Conservation (phyloP, 176 grass and related monocot genomes). For the Lolium multiflorum region DNA sequence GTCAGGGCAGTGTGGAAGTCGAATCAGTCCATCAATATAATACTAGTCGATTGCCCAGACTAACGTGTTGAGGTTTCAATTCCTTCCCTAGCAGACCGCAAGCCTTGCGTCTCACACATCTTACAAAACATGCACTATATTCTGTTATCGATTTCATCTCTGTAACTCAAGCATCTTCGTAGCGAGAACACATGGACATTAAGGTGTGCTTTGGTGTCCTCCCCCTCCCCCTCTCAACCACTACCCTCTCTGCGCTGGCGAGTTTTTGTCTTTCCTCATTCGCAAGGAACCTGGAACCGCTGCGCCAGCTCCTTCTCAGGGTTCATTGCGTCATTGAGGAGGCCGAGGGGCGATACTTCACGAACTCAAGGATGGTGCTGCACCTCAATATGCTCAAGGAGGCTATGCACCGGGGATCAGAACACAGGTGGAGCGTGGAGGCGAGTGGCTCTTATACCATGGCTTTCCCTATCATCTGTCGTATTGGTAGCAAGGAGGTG, state of each 20-base stretch:
- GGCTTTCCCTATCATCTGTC: neutral
- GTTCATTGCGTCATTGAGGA: neutral
- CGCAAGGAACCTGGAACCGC: neutral
- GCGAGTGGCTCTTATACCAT: neutral
- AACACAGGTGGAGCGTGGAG: neutral
- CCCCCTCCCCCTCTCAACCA: too few relatives aligned
- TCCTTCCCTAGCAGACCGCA: neutral
- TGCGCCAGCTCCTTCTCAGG: constrained; percentile 19
- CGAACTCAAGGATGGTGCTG: neutral
- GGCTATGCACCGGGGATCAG: neutral
- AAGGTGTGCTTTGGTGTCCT: too few relatives aligned
- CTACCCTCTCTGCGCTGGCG: neutral
- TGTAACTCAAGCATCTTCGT: neutral
- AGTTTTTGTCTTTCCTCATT: neutral
- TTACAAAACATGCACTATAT: neutral
- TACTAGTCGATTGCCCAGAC: neutral
- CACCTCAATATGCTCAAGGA: neutral
- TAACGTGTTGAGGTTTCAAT: neutral
- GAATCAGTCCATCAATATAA: too few relatives aligned
- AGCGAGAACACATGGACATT: constrained; percentile 14
- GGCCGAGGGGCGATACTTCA: constrained; percentile 17
- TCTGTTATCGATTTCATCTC: too few relatives aligned
- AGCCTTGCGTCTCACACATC: neutral
- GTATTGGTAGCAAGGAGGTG: neutral
- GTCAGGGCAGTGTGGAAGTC: neutral